These are phyloP conservation scores for Penicillium sp. DNA, from an alignment of 2,329 filamentous ascomycete species.

Conservation along the genomic window DNA sequence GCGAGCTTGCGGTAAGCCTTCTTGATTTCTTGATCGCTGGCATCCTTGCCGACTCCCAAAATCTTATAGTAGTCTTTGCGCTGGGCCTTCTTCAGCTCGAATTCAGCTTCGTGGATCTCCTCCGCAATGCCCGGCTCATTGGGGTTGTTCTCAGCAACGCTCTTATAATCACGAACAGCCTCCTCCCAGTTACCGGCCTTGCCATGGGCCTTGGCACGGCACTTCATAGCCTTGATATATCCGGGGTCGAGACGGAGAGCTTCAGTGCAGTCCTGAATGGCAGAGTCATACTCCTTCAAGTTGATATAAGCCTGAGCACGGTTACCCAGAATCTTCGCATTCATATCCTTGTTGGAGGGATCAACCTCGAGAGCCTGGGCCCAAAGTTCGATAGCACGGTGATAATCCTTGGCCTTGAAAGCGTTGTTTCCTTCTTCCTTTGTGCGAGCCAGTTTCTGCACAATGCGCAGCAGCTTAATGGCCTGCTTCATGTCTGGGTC, in stretches of 20 bases:
- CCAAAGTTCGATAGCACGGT: constrained; percentile 81
- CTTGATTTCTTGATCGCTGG: constrained; percentile 82
- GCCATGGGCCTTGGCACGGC: constrained; percentile 85
- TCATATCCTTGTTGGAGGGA: constrained; percentile 82
- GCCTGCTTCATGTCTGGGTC: constrained; percentile 90
- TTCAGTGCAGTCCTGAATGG: constrained; percentile 80
- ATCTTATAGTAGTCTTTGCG: constrained; percentile 99
- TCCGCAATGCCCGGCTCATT: constrained; percentile 75
- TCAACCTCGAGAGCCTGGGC: constrained; percentile 79
- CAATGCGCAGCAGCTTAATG: constrained; percentile 81
- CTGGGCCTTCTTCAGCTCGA: constrained; percentile 96
- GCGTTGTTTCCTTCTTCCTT: constrained; percentile 90
- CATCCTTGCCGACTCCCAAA: constrained; percentile 80
- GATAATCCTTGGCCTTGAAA: constrained; percentile 81
- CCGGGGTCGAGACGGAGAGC: constrained; percentile 77
- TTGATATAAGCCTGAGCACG: constrained; percentile 75
- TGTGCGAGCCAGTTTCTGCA: constrained; percentile 87
- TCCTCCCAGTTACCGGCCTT: constrained; percentile 89
- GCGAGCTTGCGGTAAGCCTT: constrained; percentile 95
- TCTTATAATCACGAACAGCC: constrained; percentile 83
- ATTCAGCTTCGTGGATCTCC: constrained; percentile 84
- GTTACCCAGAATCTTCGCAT: constrained; percentile 93
- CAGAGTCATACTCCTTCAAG: constrained; percentile 77
- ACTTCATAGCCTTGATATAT: constrained; percentile 90
- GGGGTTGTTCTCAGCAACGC: constrained; percentile 76